Evolutionary conservation across 2,329 filamentous ascomycete genomes (phyloP), one percentile per base, ranked within the genome.

Genomic region (Geosmithia putterillii): DNA sequence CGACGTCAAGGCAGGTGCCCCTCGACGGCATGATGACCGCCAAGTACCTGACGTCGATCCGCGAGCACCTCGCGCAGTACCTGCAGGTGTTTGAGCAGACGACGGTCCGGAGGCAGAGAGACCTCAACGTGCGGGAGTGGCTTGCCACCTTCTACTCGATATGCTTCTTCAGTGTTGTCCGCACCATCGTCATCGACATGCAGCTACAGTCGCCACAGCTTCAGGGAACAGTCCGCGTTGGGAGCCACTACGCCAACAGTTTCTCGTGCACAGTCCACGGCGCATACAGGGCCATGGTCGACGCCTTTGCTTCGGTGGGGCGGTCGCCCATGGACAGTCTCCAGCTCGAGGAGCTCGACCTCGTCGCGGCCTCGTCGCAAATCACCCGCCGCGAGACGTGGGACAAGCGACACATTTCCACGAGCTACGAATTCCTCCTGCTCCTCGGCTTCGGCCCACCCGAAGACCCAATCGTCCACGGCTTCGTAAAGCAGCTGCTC

Each of bases 161-260:
- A 17, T 76, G 74, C 53, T 69, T 79, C n/a, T 76, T 79, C 51
- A 77, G 73, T 52, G 61, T 73, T 22, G 64, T 71, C 18, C 67
- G 69, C 41, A 72, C 72, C 1, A 62, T 79, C 2, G 57, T 77
- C 5, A 59, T 69, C 15, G 70, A 75, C 44, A 58, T 71, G 40
- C 46, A 53, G 20, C 15, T 46, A 20, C 47, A 47, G 17, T 50
- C 49, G 32, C 43, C 50, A 28, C 42, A 51, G 42, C n/a, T n/a
- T n/a, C n/a, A n/a, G n/a, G n/a, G n/a, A n/a, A n/a, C n/a, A n/a
- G n/a, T n/a, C n/a, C n/a, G n/a, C n/a, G n/a, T n/a, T n/a, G n/a
- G n/a, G n/a, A n/a, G n/a, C n/a, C n/a, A n/a, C n/a, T n/a, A n/a
- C n/a, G n/a, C n/a, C n/a, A n/a, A n/a, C n/a, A n/a, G n/a, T n/a